Evolutionary conservation across 768 basidiomycete genomes (phyloP).

Genomic region (Leccinum disarticulatum): DNA sequence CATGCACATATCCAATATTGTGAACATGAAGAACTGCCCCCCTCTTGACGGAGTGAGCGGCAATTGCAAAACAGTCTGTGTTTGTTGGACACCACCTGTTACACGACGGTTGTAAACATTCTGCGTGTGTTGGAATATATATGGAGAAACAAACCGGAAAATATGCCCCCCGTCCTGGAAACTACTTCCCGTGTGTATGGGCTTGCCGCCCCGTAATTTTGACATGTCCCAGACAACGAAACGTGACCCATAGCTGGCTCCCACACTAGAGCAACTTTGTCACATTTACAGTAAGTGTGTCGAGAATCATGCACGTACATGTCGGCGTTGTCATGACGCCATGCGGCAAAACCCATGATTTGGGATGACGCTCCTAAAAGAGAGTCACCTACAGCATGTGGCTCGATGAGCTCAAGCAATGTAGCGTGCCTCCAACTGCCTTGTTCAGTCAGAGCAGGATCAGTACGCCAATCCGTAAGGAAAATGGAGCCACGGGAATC

Average conservation of each 20-base stretch:
- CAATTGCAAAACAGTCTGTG: conserved; percentile 77
- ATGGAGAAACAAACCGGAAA: conserved; percentile 53
- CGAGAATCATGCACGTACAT: conserved; percentile 51
- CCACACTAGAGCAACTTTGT: conserved; percentile 48
- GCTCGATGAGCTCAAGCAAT: conserved; percentile 72
- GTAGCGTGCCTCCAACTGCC: conserved; percentile 61
- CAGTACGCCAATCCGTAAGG: conserved; percentile 80
- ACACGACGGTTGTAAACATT: conserved; percentile 3
- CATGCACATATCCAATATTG: conserved; percentile 61
- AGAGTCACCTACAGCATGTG: conserved; percentile 56
- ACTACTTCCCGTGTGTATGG: conserved; percentile 56
- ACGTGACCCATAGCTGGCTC: conserved; percentile 68
- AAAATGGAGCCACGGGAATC: conserved; percentile 74
- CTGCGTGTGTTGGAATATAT: neutral
- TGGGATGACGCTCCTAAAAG: conserved; percentile 44
- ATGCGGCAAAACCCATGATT: conserved; percentile 62
- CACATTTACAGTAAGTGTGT: neutral
- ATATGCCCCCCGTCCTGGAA: conserved; percentile 65
- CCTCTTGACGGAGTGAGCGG: conserved; percentile 53
- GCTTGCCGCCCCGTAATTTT: conserved; percentile 72
- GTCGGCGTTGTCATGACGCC: conserved; percentile 68
- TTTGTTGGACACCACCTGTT: conserved; percentile 75
- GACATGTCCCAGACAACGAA: conserved; percentile 79
- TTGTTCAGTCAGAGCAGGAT: conserved; percentile 53
- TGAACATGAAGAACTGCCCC: conserved; percentile 73